Evolutionary conservation across 345 rosid species (phyloP).

Genomic region (Eucalyptus viminalis): DNA sequence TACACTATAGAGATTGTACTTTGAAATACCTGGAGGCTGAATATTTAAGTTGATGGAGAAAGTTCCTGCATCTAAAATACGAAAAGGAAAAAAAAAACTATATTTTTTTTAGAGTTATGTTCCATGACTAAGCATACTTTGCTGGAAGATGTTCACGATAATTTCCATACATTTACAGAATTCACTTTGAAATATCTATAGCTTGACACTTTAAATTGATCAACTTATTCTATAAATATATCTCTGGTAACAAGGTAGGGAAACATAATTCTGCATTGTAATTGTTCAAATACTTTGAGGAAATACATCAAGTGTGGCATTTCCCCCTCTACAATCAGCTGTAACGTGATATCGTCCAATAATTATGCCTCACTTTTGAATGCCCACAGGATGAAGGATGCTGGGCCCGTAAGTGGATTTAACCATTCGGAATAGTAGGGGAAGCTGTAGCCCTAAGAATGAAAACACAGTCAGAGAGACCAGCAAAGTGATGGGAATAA

Average conservation of each 20-base stretch:
- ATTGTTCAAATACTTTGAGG: neutral
- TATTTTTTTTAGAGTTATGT: neutral
- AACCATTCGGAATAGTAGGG: neutral
- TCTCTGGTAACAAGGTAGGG: neutral
- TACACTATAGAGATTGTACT: neutral
- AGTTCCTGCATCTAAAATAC: neutral
- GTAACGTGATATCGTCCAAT: rapidly evolving
- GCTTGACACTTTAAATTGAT: neutral
- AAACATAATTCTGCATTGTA: neutral
- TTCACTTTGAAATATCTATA: neutral
- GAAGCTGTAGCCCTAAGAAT: neutral
- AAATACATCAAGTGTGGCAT: neutral
- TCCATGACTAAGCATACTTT: neutral
- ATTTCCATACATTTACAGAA: neutral
- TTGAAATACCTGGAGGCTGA: neutral
- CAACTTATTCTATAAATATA: neutral
- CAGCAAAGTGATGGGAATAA: neutral
- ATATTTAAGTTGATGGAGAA: neutral
- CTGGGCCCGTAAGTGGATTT: neutral
- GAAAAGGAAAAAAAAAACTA: neutral
- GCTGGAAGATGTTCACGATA: neutral
- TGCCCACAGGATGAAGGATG: neutral
- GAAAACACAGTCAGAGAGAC: neutral
- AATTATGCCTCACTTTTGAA: neutral
- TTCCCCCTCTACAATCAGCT: neutral